A percentile compares a stretch with the other conserved stretches of the same genome.
These are phyloP conservation scores for Mitragyna speciosa DNA, from an alignment of 257 asterid species.

Conservation along the genomic window DNA sequence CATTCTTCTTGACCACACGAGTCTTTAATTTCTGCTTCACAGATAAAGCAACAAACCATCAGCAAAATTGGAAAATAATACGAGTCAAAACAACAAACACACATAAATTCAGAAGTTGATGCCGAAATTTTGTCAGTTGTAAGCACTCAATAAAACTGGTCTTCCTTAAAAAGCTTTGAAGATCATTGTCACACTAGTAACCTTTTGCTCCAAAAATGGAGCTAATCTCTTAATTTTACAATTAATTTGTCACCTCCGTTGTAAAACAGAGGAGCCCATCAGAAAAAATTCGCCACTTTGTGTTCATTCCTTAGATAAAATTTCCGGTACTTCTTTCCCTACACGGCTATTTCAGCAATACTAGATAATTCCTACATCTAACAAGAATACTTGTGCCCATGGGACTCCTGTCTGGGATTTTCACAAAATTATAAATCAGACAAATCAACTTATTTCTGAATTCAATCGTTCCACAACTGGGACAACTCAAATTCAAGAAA, in stretches of 20 bases:
- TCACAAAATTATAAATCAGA: neutral
- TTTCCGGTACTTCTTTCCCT: too few relatives aligned
- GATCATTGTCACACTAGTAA: neutral
- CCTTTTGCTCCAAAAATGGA: neutral
- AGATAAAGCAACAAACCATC: constrained; percentile 1
- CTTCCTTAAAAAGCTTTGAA: too few relatives aligned
- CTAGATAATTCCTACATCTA: neutral
- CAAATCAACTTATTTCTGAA: neutral
- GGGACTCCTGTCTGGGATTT: neutral
- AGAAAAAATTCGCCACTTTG: neutral
- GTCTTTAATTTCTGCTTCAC: constrained; percentile 65
- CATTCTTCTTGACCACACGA: constrained; percentile 63
- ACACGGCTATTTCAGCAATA: neutral
- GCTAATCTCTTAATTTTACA: neutral
- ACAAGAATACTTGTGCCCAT: neutral
- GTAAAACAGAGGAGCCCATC: neutral
- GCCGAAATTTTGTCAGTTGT: neutral
- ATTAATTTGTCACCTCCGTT: neutral
- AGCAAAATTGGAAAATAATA: neutral
- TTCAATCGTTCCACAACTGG: neutral
- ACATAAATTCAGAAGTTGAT: too few relatives aligned
- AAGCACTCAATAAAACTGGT: too few relatives aligned
- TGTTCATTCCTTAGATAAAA: too few relatives aligned
- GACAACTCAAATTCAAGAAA: neutral
- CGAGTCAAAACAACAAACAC: neutral